phyloP scores from a whole-genome alignment of 768 basidiomycete species.

The Leccinum imitatum region DNA sequence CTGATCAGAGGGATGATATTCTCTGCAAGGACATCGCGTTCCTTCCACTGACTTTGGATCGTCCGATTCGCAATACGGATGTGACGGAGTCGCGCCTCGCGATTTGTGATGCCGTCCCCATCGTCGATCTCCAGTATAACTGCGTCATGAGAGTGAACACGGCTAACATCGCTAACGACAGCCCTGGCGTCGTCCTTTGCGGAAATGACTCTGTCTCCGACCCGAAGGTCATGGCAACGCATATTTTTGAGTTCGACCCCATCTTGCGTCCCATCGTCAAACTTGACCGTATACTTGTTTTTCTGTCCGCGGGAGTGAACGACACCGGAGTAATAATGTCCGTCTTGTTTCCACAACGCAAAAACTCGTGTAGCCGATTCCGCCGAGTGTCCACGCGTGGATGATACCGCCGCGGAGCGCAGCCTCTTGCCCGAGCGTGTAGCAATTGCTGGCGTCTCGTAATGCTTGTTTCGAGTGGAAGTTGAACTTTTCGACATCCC shows the following conservation, averaged over 20 bases:
- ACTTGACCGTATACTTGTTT: constrained; percentile 49
- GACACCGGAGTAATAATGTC: constrained; percentile 60
- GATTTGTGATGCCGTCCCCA: constrained; percentile 26
- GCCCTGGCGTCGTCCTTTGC: constrained; percentile 29
- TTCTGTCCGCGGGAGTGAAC: constrained; percentile 39
- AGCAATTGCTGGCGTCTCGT: constrained; percentile 28
- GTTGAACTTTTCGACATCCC: constrained; percentile 25
- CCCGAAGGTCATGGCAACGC: constrained; percentile 47
- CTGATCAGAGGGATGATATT: constrained; percentile 43
- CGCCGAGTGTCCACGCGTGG: constrained; percentile 14
- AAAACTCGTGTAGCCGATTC: constrained; percentile 58
- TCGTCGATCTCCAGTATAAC: constrained; percentile 44
- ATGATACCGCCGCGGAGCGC: constrained; percentile 39
- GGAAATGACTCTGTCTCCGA: constrained; percentile 58
- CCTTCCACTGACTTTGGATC: constrained; percentile 51
- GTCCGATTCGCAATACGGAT: constrained; percentile 54
- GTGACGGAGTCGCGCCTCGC: constrained; percentile 35
- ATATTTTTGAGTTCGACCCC: constrained; percentile 51
- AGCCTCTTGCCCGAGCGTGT: constrained; percentile 40
- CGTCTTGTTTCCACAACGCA: constrained; percentile 62
- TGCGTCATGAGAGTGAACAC: constrained; percentile 27
- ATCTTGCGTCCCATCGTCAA: constrained; percentile 61
- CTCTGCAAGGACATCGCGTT: constrained; percentile 46
- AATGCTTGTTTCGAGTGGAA: constrained; percentile 28
- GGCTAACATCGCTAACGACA: constrained; percentile 32